Evolutionary conservation across 1,284 basidiomycete species (phyloP), one percentile per base, ranked within the genome.

Genomic region (Cutaneotrichosporon cyanovorans): DNA sequence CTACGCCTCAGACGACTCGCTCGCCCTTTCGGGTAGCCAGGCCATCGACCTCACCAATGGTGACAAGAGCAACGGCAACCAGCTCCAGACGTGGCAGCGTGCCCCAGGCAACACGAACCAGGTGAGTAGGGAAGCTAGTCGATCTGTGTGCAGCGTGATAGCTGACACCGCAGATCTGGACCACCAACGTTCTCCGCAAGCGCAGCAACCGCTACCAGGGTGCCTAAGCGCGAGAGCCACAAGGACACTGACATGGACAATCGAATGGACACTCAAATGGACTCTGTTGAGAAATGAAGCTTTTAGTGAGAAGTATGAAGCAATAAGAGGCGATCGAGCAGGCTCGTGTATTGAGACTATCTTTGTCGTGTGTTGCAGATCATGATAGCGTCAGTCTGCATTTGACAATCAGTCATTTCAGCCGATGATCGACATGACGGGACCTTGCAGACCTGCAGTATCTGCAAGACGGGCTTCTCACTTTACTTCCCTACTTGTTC

Each of bases 11-110:
- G 49, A 51, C 45, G 28, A 51, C 45, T 37, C 44, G 15, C 32
- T 51, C n/a, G 41, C 45, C 1, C 34, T 51, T 34, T 31, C 42
- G 1, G 25, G 15, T 15, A n/a, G 55, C 20, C 48, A 56, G 34
- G 62, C 60, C 41, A 42, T 64, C 36, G 62, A 64, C 39, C 48
- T 62, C 16, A 55, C 58, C 15, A 43, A 54, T 45, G 58, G 56
- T 18, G 28, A 25, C 40, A 19, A 20, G 23, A n/a, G 15, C 25
- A 37, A 44, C 28, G 34, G 23, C 25, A 44, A 57, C 34, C 53
- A 53, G 28, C 20, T 59, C 16, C 62, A 62, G 50, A 56, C 52
- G 20, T 64, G 60, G 60, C 40, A 54, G 49, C 54, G 55, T 36
- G 19, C 36, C 18, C 11, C 21, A 15, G 49, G 49, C 31, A 57